Evolutionary conservation across 176 grass and related monocot species (phyloP), one percentile per base, ranked within the genome.

Genomic region (Raddia distichophylla): DNA sequence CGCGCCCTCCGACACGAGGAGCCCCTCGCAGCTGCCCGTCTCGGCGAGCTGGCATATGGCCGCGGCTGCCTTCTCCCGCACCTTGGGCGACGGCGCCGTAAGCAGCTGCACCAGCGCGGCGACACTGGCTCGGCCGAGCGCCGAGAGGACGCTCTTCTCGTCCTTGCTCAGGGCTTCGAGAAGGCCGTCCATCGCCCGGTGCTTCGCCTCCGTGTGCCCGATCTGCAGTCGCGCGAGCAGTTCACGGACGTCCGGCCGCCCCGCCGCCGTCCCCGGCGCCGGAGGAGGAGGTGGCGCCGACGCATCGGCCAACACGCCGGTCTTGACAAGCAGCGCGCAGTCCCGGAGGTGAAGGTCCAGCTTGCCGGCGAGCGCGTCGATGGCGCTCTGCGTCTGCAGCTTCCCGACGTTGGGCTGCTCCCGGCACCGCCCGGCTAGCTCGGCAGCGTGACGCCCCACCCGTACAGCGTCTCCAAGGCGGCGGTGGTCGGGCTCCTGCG

Each of bases 161-260:
- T 99, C 91, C 74, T 74, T 79, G 46, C 10, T 68, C 18, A 93
- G 79, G 1, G 65, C 90, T 51, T 90, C 93, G 2, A 99, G 77
- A 0, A 99, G 85, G 51, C 76, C 79, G 46, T 99, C 97, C 22
- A 96, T 80, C 3, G 97, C 97, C 0, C 87, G 86, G 33, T 70
- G 68, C 76, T 95, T 99, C 1, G 93, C 88, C 54, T 99, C 96
- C 3, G 91, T 57, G 32, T 91, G 89, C 58, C 93, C 97, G 82
- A 99, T 93, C 86, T 99, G 97, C 32, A 99, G 87, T 79, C 97
- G 67, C 56, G 93, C 93, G 6, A 99, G 87, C 79, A 99, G 64
- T 84, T 99, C 96, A 9, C 91, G 82, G 8, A 99, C 91, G 80
- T 90, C 88, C 40, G 69, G 14, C 37, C 43, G 14, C 37, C 43